A percentile compares a stretch with the other conserved stretches of the same genome.
Evolutionary conservation across 2,329 filamentous ascomycete genomes (phyloP).

Genomic region (Arthrinium puccinioides): DNA sequence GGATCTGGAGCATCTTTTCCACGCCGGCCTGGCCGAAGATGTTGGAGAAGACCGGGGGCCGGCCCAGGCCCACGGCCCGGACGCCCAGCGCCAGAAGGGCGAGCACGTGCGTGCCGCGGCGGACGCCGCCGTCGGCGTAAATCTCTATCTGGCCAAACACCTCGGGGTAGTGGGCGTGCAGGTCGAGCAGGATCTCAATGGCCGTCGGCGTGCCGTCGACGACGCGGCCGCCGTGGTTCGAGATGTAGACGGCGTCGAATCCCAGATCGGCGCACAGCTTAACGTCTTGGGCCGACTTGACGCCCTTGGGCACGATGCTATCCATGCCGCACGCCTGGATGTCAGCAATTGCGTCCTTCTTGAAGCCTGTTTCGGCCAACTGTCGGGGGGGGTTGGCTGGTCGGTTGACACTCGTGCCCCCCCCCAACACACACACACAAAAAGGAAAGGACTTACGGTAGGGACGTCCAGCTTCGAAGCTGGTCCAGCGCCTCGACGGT

Average conservation of each 20-base stretch:
- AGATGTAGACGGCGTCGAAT: constrained; percentile 10
- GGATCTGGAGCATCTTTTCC: no score
- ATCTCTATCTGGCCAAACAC: constrained; percentile 12
- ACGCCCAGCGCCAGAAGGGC: constrained; percentile 15
- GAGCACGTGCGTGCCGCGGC: no score
- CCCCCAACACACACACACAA: no score
- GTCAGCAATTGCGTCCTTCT: no score
- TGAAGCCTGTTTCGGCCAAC: no score
- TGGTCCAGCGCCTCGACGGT: no score
- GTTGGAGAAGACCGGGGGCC: constrained; percentile 9
- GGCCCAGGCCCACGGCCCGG: constrained; percentile 23
- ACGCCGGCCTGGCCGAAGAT: constrained; percentile 1
- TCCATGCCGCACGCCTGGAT: no score
- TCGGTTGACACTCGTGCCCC: no score
- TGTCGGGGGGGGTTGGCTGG: no score
- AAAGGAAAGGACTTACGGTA: no score
- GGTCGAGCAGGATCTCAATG: constrained; percentile 10
- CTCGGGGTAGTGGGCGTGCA: constrained; percentile 7
- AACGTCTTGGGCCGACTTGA: constrained; percentile 14
- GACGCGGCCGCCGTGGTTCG: constrained; percentile 16
- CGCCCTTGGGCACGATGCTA: constrained; percentile 12
- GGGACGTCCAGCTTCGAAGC: no score
- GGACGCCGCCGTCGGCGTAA: no score
- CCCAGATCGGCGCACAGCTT: constrained; percentile 7
- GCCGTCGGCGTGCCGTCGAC: constrained; percentile 11